These are phyloP conservation scores for Beauveria australis DNA, from an alignment of 2,329 filamentous ascomycete species.

Conservation along the genomic window DNA sequence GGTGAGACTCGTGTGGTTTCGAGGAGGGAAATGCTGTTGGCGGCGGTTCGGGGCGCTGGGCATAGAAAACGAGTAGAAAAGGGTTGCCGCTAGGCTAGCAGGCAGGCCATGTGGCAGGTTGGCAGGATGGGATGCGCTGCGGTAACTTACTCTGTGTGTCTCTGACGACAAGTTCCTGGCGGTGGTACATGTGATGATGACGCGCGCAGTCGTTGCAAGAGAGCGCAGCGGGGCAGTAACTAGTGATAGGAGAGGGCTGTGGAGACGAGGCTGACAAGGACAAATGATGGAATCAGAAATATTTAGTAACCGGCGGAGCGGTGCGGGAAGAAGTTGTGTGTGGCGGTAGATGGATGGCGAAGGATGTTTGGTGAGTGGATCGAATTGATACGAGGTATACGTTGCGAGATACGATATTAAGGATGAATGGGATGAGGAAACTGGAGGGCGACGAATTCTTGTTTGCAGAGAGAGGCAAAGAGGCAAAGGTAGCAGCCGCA, in stretches of 20 bases:
- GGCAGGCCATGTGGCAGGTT: not conserved
- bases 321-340: not conserved
- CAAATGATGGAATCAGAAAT: not conserved
- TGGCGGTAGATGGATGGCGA: not conserved
- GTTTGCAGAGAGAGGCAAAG: not conserved
- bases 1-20: not conserved
- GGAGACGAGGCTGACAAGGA: conserved; percentile 9
- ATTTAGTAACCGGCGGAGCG: too few species aligned
- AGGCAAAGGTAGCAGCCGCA: not conserved
- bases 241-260: conserved; percentile 4
- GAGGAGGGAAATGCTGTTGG: not conserved
- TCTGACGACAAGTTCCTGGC: not conserved
- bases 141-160: not conserved
- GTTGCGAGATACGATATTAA: not conserved
- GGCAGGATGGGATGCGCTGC: not conserved
- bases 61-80: not conserved
- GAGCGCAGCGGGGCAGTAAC: not conserved
- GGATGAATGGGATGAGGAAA: not conserved
- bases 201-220: conserved; percentile 5
- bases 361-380: not conserved
- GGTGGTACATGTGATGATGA: conserved; percentile 8
- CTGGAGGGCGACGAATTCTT: not conserved
- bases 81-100: not conserved
- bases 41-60: not conserved
- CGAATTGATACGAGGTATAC: not conserved